These are phyloP conservation scores for Dictyostelium citrinum DNA, from an alignment of 78 protist species.

Conservation along the genomic window DNA sequence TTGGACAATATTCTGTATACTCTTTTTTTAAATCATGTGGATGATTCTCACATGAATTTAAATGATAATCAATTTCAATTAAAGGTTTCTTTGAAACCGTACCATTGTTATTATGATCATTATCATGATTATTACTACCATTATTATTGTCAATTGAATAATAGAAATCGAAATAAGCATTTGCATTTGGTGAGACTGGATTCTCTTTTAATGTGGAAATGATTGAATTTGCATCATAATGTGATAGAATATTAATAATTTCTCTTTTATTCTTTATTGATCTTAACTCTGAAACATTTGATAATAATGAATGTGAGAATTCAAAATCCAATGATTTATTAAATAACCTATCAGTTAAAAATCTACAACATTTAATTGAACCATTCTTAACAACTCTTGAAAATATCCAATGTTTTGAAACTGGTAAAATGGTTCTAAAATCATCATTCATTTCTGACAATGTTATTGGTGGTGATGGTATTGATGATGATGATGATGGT, in stretches of 20 bases:
- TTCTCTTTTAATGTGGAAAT: background rate
- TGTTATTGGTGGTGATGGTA: background rate
- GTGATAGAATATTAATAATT: background rate
- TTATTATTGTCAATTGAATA: background rate
- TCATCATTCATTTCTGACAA: background rate
- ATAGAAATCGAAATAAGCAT: background rate
- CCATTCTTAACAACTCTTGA: background rate
- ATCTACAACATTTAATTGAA: conserved; percentile 13
- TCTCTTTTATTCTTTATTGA: background rate
- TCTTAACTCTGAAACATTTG: background rate
- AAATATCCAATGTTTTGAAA: background rate
- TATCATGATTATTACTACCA: background rate
- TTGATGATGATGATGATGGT: background rate
- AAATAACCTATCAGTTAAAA: background rate
- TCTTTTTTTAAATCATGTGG: background rate
- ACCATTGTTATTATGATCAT: background rate
- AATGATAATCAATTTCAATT: background rate
- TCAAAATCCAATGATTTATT: background rate
- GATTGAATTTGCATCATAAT: background rate
- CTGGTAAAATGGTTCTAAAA: background rate
- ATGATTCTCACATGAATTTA: background rate
- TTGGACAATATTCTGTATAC: background rate
- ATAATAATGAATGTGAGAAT: background rate
- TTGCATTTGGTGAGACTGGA: background rate
- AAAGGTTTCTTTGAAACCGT: background rate